Conservation (phyloP, 768 basidiomycete species). For the Rhodosporidiobolus sp. region DNA sequence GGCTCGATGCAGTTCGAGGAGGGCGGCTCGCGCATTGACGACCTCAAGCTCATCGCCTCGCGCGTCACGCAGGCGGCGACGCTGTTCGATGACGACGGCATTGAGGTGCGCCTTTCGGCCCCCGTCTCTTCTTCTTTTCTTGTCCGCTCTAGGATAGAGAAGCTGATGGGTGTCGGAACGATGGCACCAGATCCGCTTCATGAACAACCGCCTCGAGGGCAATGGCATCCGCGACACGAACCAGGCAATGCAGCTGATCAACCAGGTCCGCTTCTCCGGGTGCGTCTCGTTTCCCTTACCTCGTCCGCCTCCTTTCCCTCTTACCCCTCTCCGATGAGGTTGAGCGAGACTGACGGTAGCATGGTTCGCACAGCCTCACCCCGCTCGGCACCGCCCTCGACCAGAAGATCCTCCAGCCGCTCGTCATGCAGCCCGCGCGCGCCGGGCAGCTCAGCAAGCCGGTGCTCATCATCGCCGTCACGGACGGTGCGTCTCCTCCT, state of each 20-base stretch:
- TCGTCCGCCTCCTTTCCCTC: too few species aligned
- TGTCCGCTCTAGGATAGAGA: too few species aligned
- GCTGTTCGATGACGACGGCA: constrained; percentile 23
- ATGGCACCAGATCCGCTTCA: constrained; percentile 44
- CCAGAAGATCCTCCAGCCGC: constrained; percentile 51
- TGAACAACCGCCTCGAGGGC: constrained; percentile 43
- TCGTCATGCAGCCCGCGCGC: constrained; percentile 50
- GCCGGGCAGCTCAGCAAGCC: constrained; percentile 49
- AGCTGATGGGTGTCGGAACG: constrained; percentile 32
- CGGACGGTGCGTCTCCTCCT: too few species aligned
- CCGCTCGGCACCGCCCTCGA: constrained; percentile 42
- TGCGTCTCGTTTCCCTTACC: too few species aligned
- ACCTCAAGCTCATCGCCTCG: constrained; percentile 48
- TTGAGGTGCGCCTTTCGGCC: constrained; percentile 24
- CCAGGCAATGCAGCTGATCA: constrained; percentile 47
- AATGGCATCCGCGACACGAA: constrained; percentile 49
- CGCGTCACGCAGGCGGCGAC: constrained; percentile 12
- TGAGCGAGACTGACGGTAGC: too few species aligned
- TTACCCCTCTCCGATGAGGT: too few species aligned
- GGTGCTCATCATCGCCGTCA: constrained; percentile 49
- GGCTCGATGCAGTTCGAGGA: constrained; percentile 47
- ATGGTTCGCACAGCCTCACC: background rate
- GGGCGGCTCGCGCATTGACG: constrained; percentile 52
- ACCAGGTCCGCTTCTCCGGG: constrained; percentile 49
- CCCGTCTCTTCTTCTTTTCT: background rate